These are phyloP conservation scores for Phytophthora chlamydospora DNA, from an alignment of 352 stramenopile genomes.

Conservation along the genomic window DNA sequence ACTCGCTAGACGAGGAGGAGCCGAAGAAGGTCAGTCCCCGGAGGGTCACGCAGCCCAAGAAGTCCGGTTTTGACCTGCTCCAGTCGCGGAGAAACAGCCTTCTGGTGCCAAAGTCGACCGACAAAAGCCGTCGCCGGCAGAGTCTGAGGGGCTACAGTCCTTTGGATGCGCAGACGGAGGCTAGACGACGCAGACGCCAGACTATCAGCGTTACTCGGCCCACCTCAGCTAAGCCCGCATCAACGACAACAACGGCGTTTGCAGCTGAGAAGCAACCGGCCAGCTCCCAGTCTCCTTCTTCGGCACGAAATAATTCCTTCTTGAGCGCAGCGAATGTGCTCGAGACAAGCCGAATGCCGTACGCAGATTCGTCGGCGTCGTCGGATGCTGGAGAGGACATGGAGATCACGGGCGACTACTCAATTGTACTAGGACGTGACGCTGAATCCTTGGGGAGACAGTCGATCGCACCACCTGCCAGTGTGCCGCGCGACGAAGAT, in stretches of 20 bases:
- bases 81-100: constrained; percentile 40
- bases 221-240: constrained; percentile 4
- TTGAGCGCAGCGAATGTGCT: constrained; percentile 35
- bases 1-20: constrained; percentile 59
- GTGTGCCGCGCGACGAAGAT: constrained; percentile 42
- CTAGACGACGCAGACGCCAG: constrained; percentile 53
- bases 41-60: constrained; percentile 20
- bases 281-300: constrained; percentile 18
- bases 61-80: constrained; percentile 35
- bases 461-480: constrained; percentile 3
- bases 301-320: constrained; percentile 47
- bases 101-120: constrained; percentile 30
- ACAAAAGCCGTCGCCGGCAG: constrained; percentile 54
- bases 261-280: constrained; percentile 5
- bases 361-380: constrained; percentile 79
- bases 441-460: constrained; percentile 12
- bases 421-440: constrained; percentile 26
- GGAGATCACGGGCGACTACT: constrained; percentile 87
- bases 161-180: constrained; percentile 76
- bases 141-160: constrained; percentile 81
- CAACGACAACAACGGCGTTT: constrained; percentile 14
- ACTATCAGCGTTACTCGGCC: constrained; percentile 39
- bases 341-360: constrained; percentile 46
- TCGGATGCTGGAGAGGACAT: constrained; percentile 86
- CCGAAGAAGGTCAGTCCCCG: constrained; percentile 31